Percentiles rank a stretch among this genome's conserved stretches.
Evolutionary conservation across 108 stramenopile genomes (phyloP).

Genomic region (Skeletonema potamos): DNA sequence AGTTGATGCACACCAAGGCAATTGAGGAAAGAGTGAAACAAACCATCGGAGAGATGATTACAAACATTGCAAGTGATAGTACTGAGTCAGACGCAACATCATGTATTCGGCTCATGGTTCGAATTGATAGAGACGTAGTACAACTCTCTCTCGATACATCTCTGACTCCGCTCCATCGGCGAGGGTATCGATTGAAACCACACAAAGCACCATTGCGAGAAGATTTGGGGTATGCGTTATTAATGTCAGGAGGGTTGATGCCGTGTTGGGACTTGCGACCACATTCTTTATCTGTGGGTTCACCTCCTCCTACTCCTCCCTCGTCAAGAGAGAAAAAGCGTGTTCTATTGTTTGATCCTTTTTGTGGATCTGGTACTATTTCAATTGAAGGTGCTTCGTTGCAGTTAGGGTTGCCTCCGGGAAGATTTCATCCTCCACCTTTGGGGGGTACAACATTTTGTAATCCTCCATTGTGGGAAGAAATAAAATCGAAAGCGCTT

Average conservation of each 20-base stretch:
- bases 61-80: background rate
- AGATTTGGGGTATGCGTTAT: slow-evolving; percentile 74
- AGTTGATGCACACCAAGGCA: slow-evolving; percentile 67
- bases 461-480: slow-evolving; percentile 41
- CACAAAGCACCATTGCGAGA: slow-evolving; percentile 79
- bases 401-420: slow-evolving; percentile 60
- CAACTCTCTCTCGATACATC: slow-evolving; percentile 61
- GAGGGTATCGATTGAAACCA: slow-evolving; percentile 71
- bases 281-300: background rate
- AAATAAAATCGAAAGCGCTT: slow-evolving; percentile 24
- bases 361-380: slow-evolving; percentile 84
- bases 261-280: slow-evolving; percentile 39
- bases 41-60: slow-evolving; percentile 40
- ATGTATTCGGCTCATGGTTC: slow-evolving; percentile 44
- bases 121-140: slow-evolving; percentile 58
- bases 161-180: slow-evolving; percentile 52
- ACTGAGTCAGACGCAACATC: slow-evolving; percentile 2
- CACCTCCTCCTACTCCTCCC: background rate
- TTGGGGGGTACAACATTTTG: slow-evolving; percentile 53
- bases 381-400: slow-evolving; percentile 76
- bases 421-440: slow-evolving; percentile 57
- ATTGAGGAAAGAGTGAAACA: slow-evolving; percentile 59
- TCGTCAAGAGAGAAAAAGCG: background rate
- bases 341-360: slow-evolving; percentile 60
- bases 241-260: slow-evolving; percentile 53